phyloP scores from a whole-genome alignment of 768 basidiomycete species.

The Tephrocybe sp. region DNA sequence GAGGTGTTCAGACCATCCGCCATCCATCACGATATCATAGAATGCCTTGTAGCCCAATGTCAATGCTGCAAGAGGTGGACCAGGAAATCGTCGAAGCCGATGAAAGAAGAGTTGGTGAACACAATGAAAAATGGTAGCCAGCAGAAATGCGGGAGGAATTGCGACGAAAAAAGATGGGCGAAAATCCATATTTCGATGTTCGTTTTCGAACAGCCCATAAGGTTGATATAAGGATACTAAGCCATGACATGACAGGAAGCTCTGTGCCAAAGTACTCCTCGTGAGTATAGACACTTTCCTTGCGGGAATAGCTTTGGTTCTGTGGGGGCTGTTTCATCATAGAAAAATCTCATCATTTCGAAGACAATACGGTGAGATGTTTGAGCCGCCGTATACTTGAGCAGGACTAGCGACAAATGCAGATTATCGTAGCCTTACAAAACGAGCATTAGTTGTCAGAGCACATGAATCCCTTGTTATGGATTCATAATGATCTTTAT shows the following conservation, averaged over 20 bases:
- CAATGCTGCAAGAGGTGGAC: slow-evolving; percentile 30
- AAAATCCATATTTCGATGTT: neutral
- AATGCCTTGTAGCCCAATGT: slow-evolving; percentile 33
- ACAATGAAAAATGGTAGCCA: neutral
- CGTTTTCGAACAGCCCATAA: neutral
- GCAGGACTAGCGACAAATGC: neutral
- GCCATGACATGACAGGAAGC: neutral
- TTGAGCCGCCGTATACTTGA: neutral
- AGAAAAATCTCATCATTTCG: neutral
- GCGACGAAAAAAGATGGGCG: neutral
- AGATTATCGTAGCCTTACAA: neutral
- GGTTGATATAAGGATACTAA: neutral
- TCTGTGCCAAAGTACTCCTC: neutral
- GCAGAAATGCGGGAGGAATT: neutral
- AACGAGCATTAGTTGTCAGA: neutral
- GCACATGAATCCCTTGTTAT: neutral
- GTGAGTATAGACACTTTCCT: neutral
- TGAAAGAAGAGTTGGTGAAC: slow-evolving; percentile 24
- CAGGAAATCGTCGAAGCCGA: slow-evolving; percentile 29
- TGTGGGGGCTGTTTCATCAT: neutral
- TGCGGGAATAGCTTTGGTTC: neutral
- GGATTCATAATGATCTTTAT: too few species aligned
- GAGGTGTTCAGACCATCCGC: slow-evolving; percentile 35
- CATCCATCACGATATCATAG: slow-evolving; percentile 34
- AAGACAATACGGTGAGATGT: neutral